Evolutionary conservation across 2,329 filamentous ascomycete species (phyloP), one percentile per base, ranked within the genome.

Genomic region (Cadophora sp.): DNA sequence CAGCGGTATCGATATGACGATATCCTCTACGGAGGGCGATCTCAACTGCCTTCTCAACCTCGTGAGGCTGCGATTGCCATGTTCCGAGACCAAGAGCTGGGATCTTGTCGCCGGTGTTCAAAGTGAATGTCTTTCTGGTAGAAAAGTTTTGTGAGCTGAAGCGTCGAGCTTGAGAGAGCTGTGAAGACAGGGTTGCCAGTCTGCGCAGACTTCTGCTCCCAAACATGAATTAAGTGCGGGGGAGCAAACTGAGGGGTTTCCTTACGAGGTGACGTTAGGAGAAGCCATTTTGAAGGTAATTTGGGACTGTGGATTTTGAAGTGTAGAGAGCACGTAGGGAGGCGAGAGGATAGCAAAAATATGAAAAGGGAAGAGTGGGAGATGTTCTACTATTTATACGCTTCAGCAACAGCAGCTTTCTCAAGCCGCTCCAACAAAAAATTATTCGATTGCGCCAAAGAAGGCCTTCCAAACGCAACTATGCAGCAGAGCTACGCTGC

Each of bases 91-190:
- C 92, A 72, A 94, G 80, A 74, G 89, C 89, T 66, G 91, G 91
- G 69, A 96, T 96, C 81, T 92, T 89, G 79, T 87, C 90, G 68
- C 92, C 92, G 64, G 89, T 90, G 82, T 92, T 92, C 79, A 93
- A 87, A 73, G 87, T 89, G 78, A 89, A 91, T 76, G 87, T 86
- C 76, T 84, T 85, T 69, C 78, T 79, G 67, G 69, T 67, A 50
- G 58, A 22, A 26, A 37, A 66, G 37, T 63, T 24, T 31, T 71
- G 71, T 71, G 65, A 71, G 69, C 66, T 69, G 43, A 60, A 68
- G 29, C 34, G 40, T 58, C 66, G 61, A 53, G 37, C 55, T 50
- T 65, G 62, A 26, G 65, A 65, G 14, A 73, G 48, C 4, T 75
- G 70, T 26, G 69, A 71, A 16, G 67, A 62, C 37, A 76, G 27